Conservation (phyloP, 2,329 filamentous ascomycete species). For the Plectosphaerella cucumerina region DNA sequence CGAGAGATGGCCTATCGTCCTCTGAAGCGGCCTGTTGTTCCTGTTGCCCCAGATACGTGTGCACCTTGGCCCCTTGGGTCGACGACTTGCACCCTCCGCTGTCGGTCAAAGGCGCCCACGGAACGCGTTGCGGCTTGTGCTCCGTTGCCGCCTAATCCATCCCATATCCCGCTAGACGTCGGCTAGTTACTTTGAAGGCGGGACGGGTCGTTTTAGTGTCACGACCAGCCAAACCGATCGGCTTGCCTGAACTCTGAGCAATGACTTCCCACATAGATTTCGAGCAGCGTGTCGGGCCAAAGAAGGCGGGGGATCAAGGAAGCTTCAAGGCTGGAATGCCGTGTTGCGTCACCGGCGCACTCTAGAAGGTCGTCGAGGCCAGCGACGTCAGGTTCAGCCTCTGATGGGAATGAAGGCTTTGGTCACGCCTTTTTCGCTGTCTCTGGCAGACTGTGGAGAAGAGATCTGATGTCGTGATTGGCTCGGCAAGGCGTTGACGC, state of each 20-base stretch:
- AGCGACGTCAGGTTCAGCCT: not conserved
- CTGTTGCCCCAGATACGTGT: not conserved
- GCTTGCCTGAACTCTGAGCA: not conserved
- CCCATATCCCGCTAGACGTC: not conserved
- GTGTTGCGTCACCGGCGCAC: not conserved
- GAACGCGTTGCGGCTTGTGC: not conserved
- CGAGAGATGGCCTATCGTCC: too few relatives aligned
- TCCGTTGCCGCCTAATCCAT: not conserved
- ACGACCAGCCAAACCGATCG: not conserved
- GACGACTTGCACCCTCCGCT: too few relatives aligned
- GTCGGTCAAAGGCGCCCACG: not conserved
- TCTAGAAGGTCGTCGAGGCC: not conserved
- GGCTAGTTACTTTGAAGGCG: not conserved
- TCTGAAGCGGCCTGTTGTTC: not conserved
- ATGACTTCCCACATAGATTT: not conserved
- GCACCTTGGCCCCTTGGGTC: not conserved
- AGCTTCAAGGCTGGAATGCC: not conserved
- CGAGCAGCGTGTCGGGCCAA: not conserved
- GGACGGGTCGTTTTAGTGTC: constrained; percentile 1
- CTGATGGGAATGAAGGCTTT: not conserved
- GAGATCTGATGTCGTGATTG: too few relatives aligned
- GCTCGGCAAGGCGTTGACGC: too few relatives aligned
- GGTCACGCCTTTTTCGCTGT: not conserved
- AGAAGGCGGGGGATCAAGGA: not conserved
- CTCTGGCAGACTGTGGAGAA: too few relatives aligned